A percentile compares a stretch with the other conserved stretches of the same genome.
Evolutionary conservation across 2,329 filamentous ascomycete genomes (phyloP).

Genomic region (Pseudonectria foliicola): DNA sequence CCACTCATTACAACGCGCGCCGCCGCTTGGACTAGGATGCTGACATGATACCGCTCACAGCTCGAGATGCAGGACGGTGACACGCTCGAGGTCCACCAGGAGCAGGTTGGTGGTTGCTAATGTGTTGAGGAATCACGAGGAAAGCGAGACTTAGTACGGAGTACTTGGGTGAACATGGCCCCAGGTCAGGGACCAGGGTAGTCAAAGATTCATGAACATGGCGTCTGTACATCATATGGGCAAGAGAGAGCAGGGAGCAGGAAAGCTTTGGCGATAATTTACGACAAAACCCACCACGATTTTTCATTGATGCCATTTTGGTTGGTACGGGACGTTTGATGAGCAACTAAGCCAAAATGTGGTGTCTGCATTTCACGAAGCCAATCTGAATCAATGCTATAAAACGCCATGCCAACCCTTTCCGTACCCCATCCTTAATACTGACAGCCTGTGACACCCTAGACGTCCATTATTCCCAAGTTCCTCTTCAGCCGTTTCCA

Average conservation of each 20-base stretch:
- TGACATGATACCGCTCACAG: slow-evolving; percentile 38
- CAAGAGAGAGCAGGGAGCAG: slow-evolving; percentile 7
- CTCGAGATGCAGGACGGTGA: slow-evolving; percentile 96
- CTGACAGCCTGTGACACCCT: no score
- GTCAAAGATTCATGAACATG: slow-evolving; percentile 1
- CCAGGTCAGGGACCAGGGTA: slow-evolving; percentile 1
- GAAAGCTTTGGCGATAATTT: slow-evolving; percentile 18
- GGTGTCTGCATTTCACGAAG: no score
- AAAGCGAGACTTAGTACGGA: slow-evolving; percentile 4
- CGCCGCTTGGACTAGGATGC: slow-evolving; percentile 1
- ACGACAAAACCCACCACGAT: slow-evolving; percentile 27
- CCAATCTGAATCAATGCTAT: no score
- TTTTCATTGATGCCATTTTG: not conserved
- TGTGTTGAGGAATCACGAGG: slow-evolving; percentile 1
- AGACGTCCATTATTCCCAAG: no score
- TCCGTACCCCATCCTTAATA: no score
- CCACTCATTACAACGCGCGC: slow-evolving; percentile 1
- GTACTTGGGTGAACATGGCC: slow-evolving; percentile 12
- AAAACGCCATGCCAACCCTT: no score
- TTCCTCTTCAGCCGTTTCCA: not conserved
- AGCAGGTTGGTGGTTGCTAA: slow-evolving; percentile 76
- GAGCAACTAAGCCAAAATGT: no score
- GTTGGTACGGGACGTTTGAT: not conserved
- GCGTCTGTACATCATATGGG: slow-evolving; percentile 17
- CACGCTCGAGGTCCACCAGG: slow-evolving; percentile 93